Percentiles rank a stretch among this genome's conserved stretches.
These are phyloP conservation scores for Diplotaxis tenuifolia DNA, from an alignment of 345 rosid genomes.

Conservation along the genomic window DNA sequence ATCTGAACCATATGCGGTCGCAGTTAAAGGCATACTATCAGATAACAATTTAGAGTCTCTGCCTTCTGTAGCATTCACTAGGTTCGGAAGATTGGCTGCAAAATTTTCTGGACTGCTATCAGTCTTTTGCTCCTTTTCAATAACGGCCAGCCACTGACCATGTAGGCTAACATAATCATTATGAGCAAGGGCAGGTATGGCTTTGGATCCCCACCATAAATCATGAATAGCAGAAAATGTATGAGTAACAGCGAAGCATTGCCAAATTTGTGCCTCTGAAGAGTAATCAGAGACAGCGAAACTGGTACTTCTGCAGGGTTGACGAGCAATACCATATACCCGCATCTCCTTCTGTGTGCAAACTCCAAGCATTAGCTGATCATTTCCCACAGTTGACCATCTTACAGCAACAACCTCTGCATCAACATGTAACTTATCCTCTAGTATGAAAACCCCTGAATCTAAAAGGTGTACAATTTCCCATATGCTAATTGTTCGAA, in stretches of 20 bases:
- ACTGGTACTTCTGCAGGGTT: slow-evolving; percentile 44
- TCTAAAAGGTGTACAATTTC: slow-evolving; percentile 51
- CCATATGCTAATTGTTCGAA: slow-evolving; percentile 56
- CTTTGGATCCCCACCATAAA: slow-evolving; percentile 68
- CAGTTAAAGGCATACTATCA: slow-evolving; percentile 37
- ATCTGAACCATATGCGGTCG: slow-evolving; percentile 37
- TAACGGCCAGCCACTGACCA: slow-evolving; percentile 57
- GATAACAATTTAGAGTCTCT: slow-evolving; percentile 36
- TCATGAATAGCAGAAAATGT: slow-evolving; percentile 48
- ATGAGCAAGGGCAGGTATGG: slow-evolving; percentile 57
- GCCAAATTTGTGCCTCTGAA: slow-evolving; percentile 52
- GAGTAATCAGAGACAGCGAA: slow-evolving; percentile 40
- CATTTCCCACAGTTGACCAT: slow-evolving; percentile 68
- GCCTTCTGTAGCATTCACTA: slow-evolving; percentile 32
- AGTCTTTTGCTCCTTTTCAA: slow-evolving; percentile 33
- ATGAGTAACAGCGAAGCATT: slow-evolving; percentile 64
- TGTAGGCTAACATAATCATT: slow-evolving; percentile 53
- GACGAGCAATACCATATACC: slow-evolving; percentile 55
- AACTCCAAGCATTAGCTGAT: slow-evolving; percentile 67
- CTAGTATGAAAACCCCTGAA: slow-evolving; percentile 63
- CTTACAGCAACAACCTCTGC: slow-evolving; percentile 52
- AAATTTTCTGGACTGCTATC: slow-evolving; percentile 25
- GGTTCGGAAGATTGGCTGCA: slow-evolving; percentile 27
- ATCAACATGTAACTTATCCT: slow-evolving; percentile 54
- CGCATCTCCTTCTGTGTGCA: slow-evolving; percentile 66